Conservation (phyloP, 106 monocot species). For the Dendrobium catenatum region DNA sequence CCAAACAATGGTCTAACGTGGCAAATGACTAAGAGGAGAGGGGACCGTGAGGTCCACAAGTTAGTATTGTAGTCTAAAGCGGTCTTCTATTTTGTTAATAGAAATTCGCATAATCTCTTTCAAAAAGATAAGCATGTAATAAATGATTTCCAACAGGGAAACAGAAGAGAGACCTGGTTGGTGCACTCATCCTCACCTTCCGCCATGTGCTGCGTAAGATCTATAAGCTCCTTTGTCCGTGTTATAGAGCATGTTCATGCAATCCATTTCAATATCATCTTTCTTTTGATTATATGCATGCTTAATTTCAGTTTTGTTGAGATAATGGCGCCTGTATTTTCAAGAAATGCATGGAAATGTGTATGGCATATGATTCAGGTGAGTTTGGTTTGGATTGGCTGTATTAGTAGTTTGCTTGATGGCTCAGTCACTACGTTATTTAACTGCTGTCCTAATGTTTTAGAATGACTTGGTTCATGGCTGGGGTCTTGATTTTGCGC, state of each 20-base stretch:
- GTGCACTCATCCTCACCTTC: constrained; percentile 40
- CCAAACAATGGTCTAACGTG: constrained; percentile 33
- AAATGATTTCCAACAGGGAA: constrained; percentile 22
- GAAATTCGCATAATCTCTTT: not conserved
- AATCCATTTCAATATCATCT: not conserved
- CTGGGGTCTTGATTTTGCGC: constrained; percentile 35
- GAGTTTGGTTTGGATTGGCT: not conserved
- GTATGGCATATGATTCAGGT: constrained; percentile 93
- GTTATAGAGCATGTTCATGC: not conserved
- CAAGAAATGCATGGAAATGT: constrained; percentile 68
- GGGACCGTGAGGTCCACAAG: constrained; percentile 41
- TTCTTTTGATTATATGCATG: not conserved
- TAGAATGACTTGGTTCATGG: constrained; percentile 39
- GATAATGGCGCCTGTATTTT: constrained; percentile 77
- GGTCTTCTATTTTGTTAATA: not conserved
- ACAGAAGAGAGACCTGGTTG: constrained; percentile 33
- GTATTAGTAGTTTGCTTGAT: not conserved
- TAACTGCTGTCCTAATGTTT: not conserved
- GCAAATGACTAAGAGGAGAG: constrained; percentile 48
- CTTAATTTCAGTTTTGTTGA: constrained; percentile 50
- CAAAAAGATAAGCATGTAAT: not conserved
- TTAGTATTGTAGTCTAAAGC: constrained; percentile 3
- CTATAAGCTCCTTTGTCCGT: not conserved
- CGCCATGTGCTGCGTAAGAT: constrained; percentile 58
- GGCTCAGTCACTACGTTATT: not conserved